A percentile compares a stretch with the other conserved stretches of the same genome.
Evolutionary conservation across 805 yeast genomes (phyloP).

Genomic region (Jamesozyma rosinii): DNA sequence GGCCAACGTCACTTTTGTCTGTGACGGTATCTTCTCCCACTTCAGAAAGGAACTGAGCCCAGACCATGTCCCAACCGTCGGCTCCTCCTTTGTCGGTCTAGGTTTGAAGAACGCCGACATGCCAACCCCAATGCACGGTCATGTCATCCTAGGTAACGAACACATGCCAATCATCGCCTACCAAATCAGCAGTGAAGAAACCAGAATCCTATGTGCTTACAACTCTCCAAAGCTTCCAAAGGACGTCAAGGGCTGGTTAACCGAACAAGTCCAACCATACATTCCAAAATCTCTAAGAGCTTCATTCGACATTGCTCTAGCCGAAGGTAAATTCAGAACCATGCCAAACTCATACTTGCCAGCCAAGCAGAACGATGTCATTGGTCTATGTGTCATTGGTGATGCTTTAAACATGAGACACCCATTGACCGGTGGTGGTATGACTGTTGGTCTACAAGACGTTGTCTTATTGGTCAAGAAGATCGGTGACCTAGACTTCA

Average conservation of each 20-base stretch:
- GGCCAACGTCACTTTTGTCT: slow-evolving; percentile 62
- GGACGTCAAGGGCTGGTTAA: slow-evolving; percentile 53
- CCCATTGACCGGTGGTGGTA: slow-evolving; percentile 97
- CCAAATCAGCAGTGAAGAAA: slow-evolving; percentile 73
- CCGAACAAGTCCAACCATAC: slow-evolving; percentile 49
- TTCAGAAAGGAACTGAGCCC: slow-evolving; percentile 66
- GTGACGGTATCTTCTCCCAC: slow-evolving; percentile 92
- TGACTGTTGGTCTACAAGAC: slow-evolving; percentile 94
- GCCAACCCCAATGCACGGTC: slow-evolving; percentile 74
- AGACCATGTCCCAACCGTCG: slow-evolving; percentile 55
- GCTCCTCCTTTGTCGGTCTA: slow-evolving; percentile 82
- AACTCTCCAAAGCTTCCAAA: slow-evolving; percentile 67
- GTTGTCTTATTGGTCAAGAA: slow-evolving; percentile 53
- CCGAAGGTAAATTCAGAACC: slow-evolving; percentile 50
- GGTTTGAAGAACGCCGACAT: slow-evolving; percentile 64
- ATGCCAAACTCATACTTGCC: slow-evolving; percentile 93
- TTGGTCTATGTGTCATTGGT: slow-evolving; percentile 77
- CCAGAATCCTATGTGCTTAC: slow-evolving; percentile 84
- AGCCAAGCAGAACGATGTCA: slow-evolving; percentile 59
- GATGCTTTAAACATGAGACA: slow-evolving; percentile 97
- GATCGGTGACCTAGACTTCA: slow-evolving; percentile 36
- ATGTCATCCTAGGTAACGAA: slow-evolving; percentile 67
- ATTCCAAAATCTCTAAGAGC: slow-evolving; percentile 60
- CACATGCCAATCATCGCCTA: slow-evolving; percentile 86
- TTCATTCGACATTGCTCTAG: slow-evolving; percentile 58